Evolutionary conservation across 2,329 filamentous ascomycete species (phyloP).

Genomic region (Phaeoacremonium minimum): DNA sequence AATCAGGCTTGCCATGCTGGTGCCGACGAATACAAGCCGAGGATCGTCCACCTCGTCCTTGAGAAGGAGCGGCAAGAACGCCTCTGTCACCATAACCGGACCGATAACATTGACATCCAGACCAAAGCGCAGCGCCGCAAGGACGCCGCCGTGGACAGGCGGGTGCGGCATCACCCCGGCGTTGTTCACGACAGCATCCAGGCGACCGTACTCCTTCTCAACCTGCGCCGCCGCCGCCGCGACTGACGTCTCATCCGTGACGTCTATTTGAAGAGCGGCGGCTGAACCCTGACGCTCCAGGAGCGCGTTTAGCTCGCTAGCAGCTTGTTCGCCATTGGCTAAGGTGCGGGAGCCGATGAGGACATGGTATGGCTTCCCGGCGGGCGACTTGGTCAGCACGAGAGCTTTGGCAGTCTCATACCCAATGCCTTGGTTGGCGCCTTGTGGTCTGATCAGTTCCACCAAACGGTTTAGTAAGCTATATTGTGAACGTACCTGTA

Average conservation of each 20-base stretch:
- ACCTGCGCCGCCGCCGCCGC: constrained; percentile 10
- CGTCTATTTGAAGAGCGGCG: constrained; percentile 12
- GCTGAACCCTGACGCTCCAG: too few relatives aligned
- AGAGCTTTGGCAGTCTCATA: constrained; percentile 18
- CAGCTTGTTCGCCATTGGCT: constrained; percentile 15
- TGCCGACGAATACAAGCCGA: constrained; percentile 11
- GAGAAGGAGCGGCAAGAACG: constrained; percentile 2
- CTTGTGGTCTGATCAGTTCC: too few relatives aligned
- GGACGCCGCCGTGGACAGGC: neutral
- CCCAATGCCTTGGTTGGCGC: constrained; percentile 16
- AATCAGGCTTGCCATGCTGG: constrained; percentile 13
- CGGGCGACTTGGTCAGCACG: neutral
- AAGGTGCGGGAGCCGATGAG: constrained; percentile 19
- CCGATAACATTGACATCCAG: constrained; percentile 4
- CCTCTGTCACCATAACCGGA: constrained; percentile 4
- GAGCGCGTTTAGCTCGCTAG: neutral
- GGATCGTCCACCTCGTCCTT: too few relatives aligned
- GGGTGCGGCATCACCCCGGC: constrained; percentile 11
- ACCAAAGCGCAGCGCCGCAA: constrained; percentile 2
- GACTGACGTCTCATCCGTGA: constrained; percentile 12
- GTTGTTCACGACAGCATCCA: constrained; percentile 25
- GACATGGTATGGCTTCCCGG: constrained; percentile 13
- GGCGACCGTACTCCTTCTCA: constrained; percentile 7
- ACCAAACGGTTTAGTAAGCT: too few relatives aligned
- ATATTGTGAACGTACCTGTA: neutral